Evolutionary conservation across 1,284 basidiomycete species (phyloP).

Genomic region (Apiotrichum veenhuisii): DNA sequence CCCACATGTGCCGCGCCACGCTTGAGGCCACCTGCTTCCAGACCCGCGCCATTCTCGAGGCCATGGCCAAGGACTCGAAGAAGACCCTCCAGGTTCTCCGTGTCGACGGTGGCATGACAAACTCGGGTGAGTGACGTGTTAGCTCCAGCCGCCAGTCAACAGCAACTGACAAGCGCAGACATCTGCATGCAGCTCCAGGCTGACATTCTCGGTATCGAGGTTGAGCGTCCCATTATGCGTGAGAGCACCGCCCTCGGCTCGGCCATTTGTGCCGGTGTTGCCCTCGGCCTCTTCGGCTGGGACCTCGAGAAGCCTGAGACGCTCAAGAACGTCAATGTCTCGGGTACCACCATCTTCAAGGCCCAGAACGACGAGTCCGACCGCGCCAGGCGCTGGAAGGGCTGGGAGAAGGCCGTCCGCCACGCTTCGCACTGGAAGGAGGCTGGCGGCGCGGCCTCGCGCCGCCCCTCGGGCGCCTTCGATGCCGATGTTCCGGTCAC

Average conservation of each 20-base stretch:
- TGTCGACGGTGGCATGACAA: conserved; percentile 93
- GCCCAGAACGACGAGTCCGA: conserved; percentile 59
- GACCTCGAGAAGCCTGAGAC: conserved; percentile 80
- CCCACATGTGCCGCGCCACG: conserved; percentile 89
- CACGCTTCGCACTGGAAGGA: conserved; percentile 68
- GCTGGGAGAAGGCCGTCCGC: conserved; percentile 81
- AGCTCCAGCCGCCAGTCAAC: neutral
- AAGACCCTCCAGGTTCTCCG: conserved; percentile 73
- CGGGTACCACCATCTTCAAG: conserved; percentile 68
- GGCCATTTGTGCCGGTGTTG: conserved; percentile 88
- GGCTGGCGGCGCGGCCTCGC: neutral
- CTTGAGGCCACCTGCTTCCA: conserved; percentile 75
- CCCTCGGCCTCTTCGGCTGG: conserved; percentile 91
- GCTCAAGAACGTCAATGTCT: conserved; percentile 79
- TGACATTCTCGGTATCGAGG: conserved; percentile 85
- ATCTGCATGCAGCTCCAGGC: too few species aligned
- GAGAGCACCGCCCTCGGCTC: conserved; percentile 97
- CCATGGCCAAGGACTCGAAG: conserved; percentile 55
- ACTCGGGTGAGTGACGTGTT: conserved; percentile 47
- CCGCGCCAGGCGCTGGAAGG: conserved; percentile 62
- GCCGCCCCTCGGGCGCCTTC: conserved; percentile 4
- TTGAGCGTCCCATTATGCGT: conserved; percentile 90
- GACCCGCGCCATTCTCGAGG: conserved; percentile 89
- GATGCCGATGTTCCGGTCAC: neutral
- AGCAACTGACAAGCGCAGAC: conserved; percentile 51